Base-by-base conservation (phyloP, 169 alveolate species). In the Eimeria praecox region DNA sequence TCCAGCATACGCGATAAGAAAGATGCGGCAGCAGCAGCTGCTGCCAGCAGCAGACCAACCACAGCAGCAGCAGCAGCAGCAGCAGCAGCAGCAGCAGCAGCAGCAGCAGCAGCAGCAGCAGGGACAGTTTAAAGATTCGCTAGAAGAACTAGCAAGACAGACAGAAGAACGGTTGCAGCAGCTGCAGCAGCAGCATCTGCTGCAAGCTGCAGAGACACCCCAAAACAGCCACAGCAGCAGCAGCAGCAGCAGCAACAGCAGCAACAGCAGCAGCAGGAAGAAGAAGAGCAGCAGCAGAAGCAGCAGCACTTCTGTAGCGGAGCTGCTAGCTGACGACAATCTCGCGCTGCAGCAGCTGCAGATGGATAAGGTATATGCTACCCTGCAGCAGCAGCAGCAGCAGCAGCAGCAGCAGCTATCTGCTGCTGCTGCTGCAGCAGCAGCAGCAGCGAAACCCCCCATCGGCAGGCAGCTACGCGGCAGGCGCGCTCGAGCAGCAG, bases 11-110 rank as follows among this genome's bases (percentile, higher is more conserved):
- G 64, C 49, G 6, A n/a, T 78, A 56, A 59, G 64, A 10, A 40
- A 40, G 66, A 78, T 78, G 89, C 59, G 66, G 89, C 89, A 78
- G 89, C 89, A 78, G 64, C 56, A 46, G 89, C 89, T 78, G 69
- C 89, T 78, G 69, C 89, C 89, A 46, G 27, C 44, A 75, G 85
- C 12, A 30, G 85, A 33, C 12, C 33, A 40, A 30, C 64, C 22
- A 30, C 46, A 78, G 66, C 46, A 78, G 66, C 59, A 40, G 66
- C 69, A 78, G 42, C 56, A 73, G 69, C 69, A 46, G 89, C 66
- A 78, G 89, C 66, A 78, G 89, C 89, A 78, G 89, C 89, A 78
- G 89, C 69, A 40, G 46, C 38, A 46, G 42, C 38, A n/a, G 46
- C 22, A 33, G 27, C 16, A 1, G 46, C 66, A 78, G 89, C 69